A percentile compares a stretch with the other conserved stretches of the same genome.
phyloP scores from a whole-genome alignment of 1,284 basidiomycete species.

The Microbotryum violaceum region DNA sequence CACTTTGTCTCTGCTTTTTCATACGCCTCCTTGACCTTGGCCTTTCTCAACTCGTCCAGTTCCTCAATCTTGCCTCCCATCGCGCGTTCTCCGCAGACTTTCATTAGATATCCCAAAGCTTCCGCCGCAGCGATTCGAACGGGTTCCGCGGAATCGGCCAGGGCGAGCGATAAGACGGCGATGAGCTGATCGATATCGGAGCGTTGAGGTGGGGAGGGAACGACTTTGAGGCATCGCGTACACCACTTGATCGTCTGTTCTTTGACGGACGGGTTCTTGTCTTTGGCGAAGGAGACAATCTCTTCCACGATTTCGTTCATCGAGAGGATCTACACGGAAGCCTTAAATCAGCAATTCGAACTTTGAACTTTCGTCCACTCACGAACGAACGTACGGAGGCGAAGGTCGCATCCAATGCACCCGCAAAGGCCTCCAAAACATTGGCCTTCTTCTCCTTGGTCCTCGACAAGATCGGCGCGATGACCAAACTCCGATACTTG shows the following conservation, averaged over 20 bases:
- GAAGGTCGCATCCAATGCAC: slow-evolving; percentile 84
- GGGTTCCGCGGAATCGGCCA: slow-evolving; percentile 84
- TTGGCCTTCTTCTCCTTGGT: slow-evolving; percentile 89
- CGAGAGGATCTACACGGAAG: slow-evolving; percentile 52
- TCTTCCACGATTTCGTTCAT: slow-evolving; percentile 79
- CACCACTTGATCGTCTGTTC: slow-evolving; percentile 88
- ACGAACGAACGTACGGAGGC: slow-evolving; percentile 53
- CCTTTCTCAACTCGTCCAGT: slow-evolving; percentile 80
- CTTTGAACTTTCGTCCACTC: too few relatives aligned
- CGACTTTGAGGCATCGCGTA: slow-evolving; percentile 63
- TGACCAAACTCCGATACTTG: slow-evolving; percentile 62
- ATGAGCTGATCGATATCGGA: slow-evolving; percentile 75
- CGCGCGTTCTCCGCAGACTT: slow-evolving; percentile 90
- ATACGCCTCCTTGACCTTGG: slow-evolving; percentile 88
- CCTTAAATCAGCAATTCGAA: too few relatives aligned
- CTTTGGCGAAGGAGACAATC: slow-evolving; percentile 64
- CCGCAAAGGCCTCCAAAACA: slow-evolving; percentile 81
- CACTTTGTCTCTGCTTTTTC: slow-evolving; percentile 81
- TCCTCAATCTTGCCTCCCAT: slow-evolving; percentile 81
- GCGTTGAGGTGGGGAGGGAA: slow-evolving; percentile 47
- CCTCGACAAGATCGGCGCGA: slow-evolving; percentile 76
- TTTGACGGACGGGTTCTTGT: slow-evolving; percentile 96
- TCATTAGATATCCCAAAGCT: slow-evolving; percentile 87
- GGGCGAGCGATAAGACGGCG: slow-evolving; percentile 64
- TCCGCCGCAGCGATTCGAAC: slow-evolving; percentile 83